Base-by-base conservation (phyloP, 441 rosid species). In the Pelargonium australe region DNA sequence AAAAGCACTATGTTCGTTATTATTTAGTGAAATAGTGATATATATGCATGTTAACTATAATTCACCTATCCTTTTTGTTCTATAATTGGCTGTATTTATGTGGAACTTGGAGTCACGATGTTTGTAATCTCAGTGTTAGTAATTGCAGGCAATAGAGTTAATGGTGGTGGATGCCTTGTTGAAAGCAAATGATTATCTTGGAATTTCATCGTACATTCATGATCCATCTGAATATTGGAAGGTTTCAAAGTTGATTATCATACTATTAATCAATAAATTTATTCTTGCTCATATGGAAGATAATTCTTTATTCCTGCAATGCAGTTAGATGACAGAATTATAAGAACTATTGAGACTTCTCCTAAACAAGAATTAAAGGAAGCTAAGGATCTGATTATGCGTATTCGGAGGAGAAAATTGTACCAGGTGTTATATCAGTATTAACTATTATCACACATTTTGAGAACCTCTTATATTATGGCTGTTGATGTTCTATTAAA, bases 131-230 rank as follows among this genome's bases (percentile, higher is more conserved):
- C 14, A 53, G 7, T n/a, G 19, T 14, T 53, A 19, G 6, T 14
- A 53, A 14, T 53, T 53, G 60, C 85, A 93, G 98, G 98, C 97
- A 19, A 76, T 88, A 68, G 97, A 91, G 80, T 91, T 87, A 70
- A 93, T 93, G 98, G 57, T 89, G 53, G 95, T 84, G 62, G 98
- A 93, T 86, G 97, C 97, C 20, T 72, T 93, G 84, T 76, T 87
- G 76, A 82, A 84, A 78, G 95, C 98, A 70, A 82, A 93, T 71
- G 78, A 71, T 75, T 80, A 75, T 78, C 72, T 93, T 70, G 84
- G 80, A 76, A 82, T 93, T 70, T 81, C 96, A 45, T 78, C 91
- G 43, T 65, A 68, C 82, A 75, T 90, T 84, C 74, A 82, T 61
- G 88, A 93, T 69, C 95, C 98, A 63, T 70, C 86, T 70, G 84